These are phyloP conservation scores for Steccherinum ochraceum DNA, from an alignment of 768 basidiomycete genomes.

Conservation along the genomic window DNA sequence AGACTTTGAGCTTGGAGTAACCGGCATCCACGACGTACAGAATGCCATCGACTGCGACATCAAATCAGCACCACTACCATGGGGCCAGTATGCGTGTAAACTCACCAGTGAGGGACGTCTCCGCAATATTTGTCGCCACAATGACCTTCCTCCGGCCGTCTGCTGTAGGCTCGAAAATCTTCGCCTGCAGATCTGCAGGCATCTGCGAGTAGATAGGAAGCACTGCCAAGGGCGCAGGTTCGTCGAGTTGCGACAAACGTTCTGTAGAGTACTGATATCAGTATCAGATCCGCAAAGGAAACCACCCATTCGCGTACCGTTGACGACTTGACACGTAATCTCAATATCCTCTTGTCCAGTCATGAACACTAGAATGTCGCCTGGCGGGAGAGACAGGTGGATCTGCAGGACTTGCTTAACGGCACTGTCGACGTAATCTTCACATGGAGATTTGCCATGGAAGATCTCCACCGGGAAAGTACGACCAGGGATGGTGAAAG, in stretches of 20 bases:
- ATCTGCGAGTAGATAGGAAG: slow-evolving; percentile 99
- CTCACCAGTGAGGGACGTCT: slow-evolving; percentile 89
- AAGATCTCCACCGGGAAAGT: slow-evolving; percentile 98
- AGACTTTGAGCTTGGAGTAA: slow-evolving; percentile 96
- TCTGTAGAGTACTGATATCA: slow-evolving; percentile 41
- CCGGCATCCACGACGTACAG: slow-evolving; percentile 95
- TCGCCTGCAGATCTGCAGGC: slow-evolving; percentile 98
- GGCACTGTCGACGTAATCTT: slow-evolving; percentile 97
- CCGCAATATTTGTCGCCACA: slow-evolving; percentile 98
- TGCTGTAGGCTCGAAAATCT: slow-evolving; percentile 90
- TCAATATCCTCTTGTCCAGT: slow-evolving; percentile 99
- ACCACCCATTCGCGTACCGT: too few species aligned
- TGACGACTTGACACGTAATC: slow-evolving; percentile 89
- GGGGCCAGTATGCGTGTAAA: slow-evolving; percentile 1
- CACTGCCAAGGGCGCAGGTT: slow-evolving; percentile 82
- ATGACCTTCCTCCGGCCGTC: slow-evolving; percentile 97
- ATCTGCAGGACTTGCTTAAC: slow-evolving; percentile 98
- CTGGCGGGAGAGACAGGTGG: slow-evolving; percentile 85
- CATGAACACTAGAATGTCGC: slow-evolving; percentile 98
- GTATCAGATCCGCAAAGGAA: too few species aligned
- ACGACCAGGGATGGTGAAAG: slow-evolving; percentile 88
- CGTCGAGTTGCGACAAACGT: slow-evolving; percentile 86
- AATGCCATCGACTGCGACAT: slow-evolving; percentile 82
- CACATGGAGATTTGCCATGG: slow-evolving; percentile 96
- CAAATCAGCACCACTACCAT: slow-evolving; percentile 2